phyloP scores from a whole-genome alignment of 139 green algal species.

The Micractinium conductrix region DNA sequence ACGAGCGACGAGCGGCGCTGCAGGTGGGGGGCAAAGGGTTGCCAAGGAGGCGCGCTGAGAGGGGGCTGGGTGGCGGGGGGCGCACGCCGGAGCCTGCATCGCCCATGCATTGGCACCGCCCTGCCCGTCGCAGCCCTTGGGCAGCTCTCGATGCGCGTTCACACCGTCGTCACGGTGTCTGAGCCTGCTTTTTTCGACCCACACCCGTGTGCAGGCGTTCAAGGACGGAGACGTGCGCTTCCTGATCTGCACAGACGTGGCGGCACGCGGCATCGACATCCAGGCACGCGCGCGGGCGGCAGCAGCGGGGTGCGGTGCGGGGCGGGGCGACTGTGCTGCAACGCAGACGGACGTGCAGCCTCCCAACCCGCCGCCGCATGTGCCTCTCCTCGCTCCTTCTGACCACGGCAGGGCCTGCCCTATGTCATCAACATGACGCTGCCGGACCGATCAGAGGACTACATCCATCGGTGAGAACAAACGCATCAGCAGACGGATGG shows the following conservation, averaged over 20 bases:
- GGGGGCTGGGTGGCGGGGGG: too few relatives aligned
- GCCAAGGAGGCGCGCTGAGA: too few relatives aligned
- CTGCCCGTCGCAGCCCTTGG: too few relatives aligned
- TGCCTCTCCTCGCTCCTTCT: not conserved
- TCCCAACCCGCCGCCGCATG: not conserved
- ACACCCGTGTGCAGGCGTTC: conserved; percentile 60
- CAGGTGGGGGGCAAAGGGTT: conserved; percentile 42
- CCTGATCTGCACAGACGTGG: conserved; percentile 89
- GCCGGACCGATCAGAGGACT: conserved; percentile 80
- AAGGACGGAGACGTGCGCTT: conserved; percentile 85
- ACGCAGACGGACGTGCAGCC: not conserved
- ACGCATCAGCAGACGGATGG: too few relatives aligned
- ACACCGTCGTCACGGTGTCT: too few relatives aligned
- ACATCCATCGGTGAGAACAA: conserved; percentile 82
- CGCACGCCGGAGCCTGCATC: too few relatives aligned
- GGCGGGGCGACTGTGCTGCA: not conserved
- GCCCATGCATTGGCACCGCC: too few relatives aligned
- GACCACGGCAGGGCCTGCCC: conserved; percentile 76
- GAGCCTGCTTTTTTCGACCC: too few relatives aligned
- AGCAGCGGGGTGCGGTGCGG: not conserved
- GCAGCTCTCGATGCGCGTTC: too few relatives aligned
- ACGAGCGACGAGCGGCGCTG: conserved; percentile 75
- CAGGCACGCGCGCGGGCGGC: not conserved
- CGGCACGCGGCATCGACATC: conserved; percentile 89
- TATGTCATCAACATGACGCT: conserved; percentile 93